Conservation (phyloP, 257 asterid species). For the Przewalskia tangutica region DNA sequence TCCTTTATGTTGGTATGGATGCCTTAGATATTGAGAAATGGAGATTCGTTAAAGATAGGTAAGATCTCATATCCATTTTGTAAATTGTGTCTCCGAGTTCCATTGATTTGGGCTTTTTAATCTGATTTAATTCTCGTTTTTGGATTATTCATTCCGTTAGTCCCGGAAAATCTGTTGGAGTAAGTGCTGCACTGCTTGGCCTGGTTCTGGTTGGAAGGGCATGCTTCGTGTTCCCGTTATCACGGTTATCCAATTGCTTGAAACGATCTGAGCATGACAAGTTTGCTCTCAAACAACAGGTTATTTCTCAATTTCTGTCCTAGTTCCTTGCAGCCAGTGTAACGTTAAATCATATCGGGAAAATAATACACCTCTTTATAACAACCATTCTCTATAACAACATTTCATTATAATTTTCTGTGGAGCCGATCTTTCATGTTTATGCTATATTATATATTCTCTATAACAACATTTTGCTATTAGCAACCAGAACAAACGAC, state of each 20-base stretch:
- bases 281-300: slow-evolving; percentile 52
- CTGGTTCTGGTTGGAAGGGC: slow-evolving; percentile 72
- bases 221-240: slow-evolving; percentile 49
- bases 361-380: not conserved
- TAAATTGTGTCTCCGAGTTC: not conserved
- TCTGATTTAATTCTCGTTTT: not conserved
- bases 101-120: not conserved
- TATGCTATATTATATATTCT: too few relatives aligned
- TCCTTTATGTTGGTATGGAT: slow-evolving; percentile 89
- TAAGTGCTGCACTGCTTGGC: slow-evolving; percentile 43
- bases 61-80: not conserved
- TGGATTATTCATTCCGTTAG: slow-evolving; percentile 26
- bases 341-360: not conserved
- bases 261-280: slow-evolving; percentile 23
- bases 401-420: too few relatives aligned
- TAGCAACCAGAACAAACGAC: too few relatives aligned
- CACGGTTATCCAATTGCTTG: slow-evolving; percentile 33
- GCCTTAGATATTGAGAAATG: slow-evolving; percentile 77
- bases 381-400: too few relatives aligned
- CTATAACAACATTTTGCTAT: too few relatives aligned
- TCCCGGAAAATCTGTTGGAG: slow-evolving; percentile 52
- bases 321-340: not conserved
- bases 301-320: slow-evolving; percentile 1
- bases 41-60: slow-evolving; percentile 46
- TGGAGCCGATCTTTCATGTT: too few relatives aligned